Evolutionary conservation across 345 rosid genomes (phyloP), one percentile per base, ranked within the genome.

Genomic region (Citrus maxima): DNA sequence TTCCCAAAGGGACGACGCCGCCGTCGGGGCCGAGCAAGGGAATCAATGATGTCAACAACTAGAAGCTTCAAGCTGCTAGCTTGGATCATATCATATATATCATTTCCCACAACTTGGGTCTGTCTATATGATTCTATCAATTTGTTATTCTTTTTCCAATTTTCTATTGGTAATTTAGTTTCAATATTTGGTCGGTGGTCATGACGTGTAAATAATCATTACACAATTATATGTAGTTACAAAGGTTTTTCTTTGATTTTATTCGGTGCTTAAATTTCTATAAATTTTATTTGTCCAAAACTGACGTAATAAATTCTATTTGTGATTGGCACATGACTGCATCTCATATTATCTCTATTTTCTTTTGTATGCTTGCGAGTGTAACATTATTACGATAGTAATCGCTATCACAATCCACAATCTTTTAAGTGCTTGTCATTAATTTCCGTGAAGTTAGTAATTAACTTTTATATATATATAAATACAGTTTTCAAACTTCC

Each of bases 21-120:
- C 74, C 86, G 34, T 88, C 95, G 59, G 93, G 82, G 12, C 93
- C 95, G 34, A 86, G 96, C 86, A 77, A 76, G 77, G 80, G 85
- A 75, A 80, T 79, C 80, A 82, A 93, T 81, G 70, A 72, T 13
- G 49, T 82, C 54, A 82, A 86, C n/a, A 79, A 85, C 87, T 91
- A 84, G 24, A 49, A 3, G 46, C 49, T 34, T 2, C 66, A 25
- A 3, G 14, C 69, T 18, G 14, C 69, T 18, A 19, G 37, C 67
- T 13, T 10, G 66, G 34, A 30, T 16, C 67, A 12, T 24, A 61
- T 25, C 30, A 4, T 25, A 24, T 13, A 13, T 13, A 46, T 46
- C 51, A 46, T 46, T 12, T 10, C 51, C 51, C 14, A 13, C 51
- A 13, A 4, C 18, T 46, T 3, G 51, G 1, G 51, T 46, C 51